Evolutionary conservation across 805 yeast species (phyloP), one percentile per base, ranked within the genome.

Genomic region (Metschnikowia aberdeeniae): DNA sequence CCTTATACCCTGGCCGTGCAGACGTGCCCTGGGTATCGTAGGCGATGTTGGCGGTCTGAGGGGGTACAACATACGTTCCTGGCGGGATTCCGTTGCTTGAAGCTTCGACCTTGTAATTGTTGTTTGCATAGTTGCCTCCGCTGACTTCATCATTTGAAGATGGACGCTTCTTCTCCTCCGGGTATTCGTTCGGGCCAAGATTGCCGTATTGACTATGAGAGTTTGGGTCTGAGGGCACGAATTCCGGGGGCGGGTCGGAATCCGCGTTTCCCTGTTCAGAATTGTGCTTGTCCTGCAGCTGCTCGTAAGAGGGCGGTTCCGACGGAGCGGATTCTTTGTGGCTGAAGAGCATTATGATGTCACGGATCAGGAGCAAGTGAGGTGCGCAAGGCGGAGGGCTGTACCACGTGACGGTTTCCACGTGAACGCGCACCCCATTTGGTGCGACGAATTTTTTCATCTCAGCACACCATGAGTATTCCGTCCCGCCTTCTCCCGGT

Each of bases 1-100:
- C 64, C 39, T 54, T 65, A 47, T 67, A 70, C 4, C 67, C 64
- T 0, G 75, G 74, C 30, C 71, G 57, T 31, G 68, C 52, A 39
- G 65, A 63, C 34, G 60, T 58, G 13, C 70, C 69, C 26, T 66
- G 64, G 3, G 74, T 51, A 12, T 54, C 67, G 42, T 56, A 58
- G 1, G 69, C 54, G 20, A 70, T 70, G 51, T 70, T 65, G n/a
- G 67, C 69, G 44, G 53, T 46, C 26, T 53, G 63, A 8, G 73
- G 70, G 5, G 64, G 51, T 5, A 68, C 63, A 29, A 56, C 55
- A 38, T 60, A 60, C 4, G 44, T 43, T 24, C 43, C 47, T 5
- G 45, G 37, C 8, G 52, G 50, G 6, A 39, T 28, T 13, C 39
- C 28, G 20, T 34, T 36, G 8, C 31, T 41, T 12, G 34, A 38